phyloP scores from a whole-genome alignment of 129 eudicot genomes.

The Flaveria linearis region DNA sequence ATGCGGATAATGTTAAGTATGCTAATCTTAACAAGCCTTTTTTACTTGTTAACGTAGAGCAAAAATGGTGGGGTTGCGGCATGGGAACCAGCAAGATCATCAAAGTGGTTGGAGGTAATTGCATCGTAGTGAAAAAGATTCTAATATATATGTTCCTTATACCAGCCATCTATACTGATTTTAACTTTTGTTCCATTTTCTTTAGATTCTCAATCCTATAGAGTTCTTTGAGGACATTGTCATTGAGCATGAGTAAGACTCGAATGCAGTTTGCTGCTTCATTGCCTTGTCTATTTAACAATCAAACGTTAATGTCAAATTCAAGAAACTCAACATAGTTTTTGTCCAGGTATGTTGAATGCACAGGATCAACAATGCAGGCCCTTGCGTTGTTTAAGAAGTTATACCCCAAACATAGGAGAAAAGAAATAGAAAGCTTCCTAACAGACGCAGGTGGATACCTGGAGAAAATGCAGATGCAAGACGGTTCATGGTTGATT shows the following conservation, averaged over 20 bases:
- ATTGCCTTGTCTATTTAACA: background rate
- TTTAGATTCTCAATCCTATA: conserved; percentile 72
- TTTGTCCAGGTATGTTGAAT: conserved; percentile 52
- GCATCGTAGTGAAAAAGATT: too few species aligned
- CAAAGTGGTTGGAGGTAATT: conserved; percentile 68
- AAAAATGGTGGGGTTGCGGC: conserved; percentile 72
- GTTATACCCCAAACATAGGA: conserved; percentile 53
- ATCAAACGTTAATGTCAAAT: background rate
- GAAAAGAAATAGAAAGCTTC: conserved; percentile 51
- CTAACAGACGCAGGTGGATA: conserved; percentile 43
- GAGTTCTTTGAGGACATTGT: conserved; percentile 74
- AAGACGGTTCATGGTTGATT: conserved; percentile 81
- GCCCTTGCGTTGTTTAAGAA: conserved; percentile 53
- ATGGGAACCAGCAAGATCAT: conserved; percentile 78
- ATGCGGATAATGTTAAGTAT: too few species aligned
- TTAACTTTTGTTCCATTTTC: background rate
- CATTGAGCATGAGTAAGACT: conserved; percentile 58
- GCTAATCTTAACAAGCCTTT: background rate
- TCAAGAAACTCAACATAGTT: background rate
- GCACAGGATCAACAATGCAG: conserved; percentile 66
- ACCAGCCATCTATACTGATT: background rate
- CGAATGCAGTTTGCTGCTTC: too few species aligned
- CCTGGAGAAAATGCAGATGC: conserved; percentile 57
- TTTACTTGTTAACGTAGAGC: conserved; percentile 46
- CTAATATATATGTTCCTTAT: background rate